Evolutionary conservation across 345 rosid species (phyloP).

Genomic region (Mangifera indica): DNA sequence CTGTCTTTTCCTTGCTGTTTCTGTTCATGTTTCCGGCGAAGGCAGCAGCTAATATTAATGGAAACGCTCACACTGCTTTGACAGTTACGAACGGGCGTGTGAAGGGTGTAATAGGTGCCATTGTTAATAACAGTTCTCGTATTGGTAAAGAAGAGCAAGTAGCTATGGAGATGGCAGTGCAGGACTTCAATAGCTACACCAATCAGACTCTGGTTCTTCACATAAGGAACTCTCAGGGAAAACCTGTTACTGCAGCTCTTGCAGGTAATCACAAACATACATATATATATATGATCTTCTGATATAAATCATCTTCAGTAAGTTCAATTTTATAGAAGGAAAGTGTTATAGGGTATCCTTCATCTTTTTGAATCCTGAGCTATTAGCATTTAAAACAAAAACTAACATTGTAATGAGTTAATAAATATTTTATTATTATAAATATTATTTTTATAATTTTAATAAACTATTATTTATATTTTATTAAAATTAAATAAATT

Average conservation of each 20-base stretch:
- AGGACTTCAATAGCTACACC: neutral
- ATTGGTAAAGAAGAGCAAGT: conserved; percentile 14
- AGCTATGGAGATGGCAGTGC: conserved; percentile 6
- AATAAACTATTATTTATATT: too few species aligned
- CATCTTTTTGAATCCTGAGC: too few species aligned
- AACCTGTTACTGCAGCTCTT: conserved; percentile 7
- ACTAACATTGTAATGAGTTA: too few species aligned
- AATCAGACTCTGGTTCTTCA: conserved; percentile 1
- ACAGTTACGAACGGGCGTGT: neutral
- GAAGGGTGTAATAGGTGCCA: conserved; percentile 6
- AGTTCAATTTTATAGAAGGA: too few species aligned
- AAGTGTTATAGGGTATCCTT: too few species aligned
- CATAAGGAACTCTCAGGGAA: neutral
- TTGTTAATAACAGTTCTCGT: conserved; percentile 4
- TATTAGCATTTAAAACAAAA: too few species aligned
- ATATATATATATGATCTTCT: neutral
- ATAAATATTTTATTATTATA: too few species aligned
- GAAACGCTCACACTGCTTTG: neutral
- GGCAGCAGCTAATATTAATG: neutral
- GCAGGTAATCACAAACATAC: neutral
- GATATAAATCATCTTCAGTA: too few species aligned
- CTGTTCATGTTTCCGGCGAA: neutral
- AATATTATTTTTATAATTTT: too few species aligned
- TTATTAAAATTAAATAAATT: too few species aligned
- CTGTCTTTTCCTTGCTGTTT: neutral